These are phyloP conservation scores for Phytophthora aleatoria DNA, from an alignment of 352 stramenopile genomes.

Conservation along the genomic window DNA sequence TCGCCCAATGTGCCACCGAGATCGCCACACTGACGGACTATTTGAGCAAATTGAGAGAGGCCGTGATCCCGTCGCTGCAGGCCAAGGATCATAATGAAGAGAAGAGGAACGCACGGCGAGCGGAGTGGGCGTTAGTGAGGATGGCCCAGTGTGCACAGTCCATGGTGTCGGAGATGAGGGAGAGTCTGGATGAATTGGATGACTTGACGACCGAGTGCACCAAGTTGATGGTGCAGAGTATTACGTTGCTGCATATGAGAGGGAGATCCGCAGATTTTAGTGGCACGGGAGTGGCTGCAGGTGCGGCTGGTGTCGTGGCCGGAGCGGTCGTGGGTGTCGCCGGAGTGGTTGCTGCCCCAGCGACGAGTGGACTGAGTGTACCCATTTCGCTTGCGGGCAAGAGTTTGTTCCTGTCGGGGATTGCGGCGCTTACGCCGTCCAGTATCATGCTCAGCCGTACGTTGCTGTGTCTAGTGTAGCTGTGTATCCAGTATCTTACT, in stretches of 20 bases:
- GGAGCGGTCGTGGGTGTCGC: slow-evolving; percentile 79
- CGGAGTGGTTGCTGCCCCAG: slow-evolving; percentile 74
- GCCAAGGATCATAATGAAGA: slow-evolving; percentile 73
- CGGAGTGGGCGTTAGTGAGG: slow-evolving; percentile 74
- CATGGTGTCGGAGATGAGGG: slow-evolving; percentile 72
- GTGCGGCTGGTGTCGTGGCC: slow-evolving; percentile 79
- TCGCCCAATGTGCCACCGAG: slow-evolving; percentile 79
- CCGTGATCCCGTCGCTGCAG: slow-evolving; percentile 55
- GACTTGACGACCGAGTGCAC: slow-evolving; percentile 81
- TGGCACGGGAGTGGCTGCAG: slow-evolving; percentile 80
- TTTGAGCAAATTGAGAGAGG: slow-evolving; percentile 71
- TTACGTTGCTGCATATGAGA: slow-evolving; percentile 85
- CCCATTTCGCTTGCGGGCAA: slow-evolving; percentile 86
- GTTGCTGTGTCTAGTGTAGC: slow-evolving; percentile 14
- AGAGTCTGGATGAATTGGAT: slow-evolving; percentile 80
- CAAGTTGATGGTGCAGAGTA: slow-evolving; percentile 87
- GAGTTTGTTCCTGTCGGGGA: slow-evolving; percentile 80
- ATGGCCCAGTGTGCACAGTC: slow-evolving; percentile 75
- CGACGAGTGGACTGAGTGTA: slow-evolving; percentile 79
- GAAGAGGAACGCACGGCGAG: slow-evolving; percentile 67
- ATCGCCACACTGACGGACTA: slow-evolving; percentile 81
- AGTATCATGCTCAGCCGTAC: slow-evolving; percentile 87
- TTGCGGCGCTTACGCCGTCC: slow-evolving; percentile 81
- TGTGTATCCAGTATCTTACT: slow-evolving; percentile 4
- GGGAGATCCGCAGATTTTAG: slow-evolving; percentile 83